A percentile compares a stretch with the other conserved stretches of the same genome.
These are phyloP conservation scores for Thelephora terrestris DNA, from an alignment of 1,284 basidiomycete genomes.

Conservation along the genomic window DNA sequence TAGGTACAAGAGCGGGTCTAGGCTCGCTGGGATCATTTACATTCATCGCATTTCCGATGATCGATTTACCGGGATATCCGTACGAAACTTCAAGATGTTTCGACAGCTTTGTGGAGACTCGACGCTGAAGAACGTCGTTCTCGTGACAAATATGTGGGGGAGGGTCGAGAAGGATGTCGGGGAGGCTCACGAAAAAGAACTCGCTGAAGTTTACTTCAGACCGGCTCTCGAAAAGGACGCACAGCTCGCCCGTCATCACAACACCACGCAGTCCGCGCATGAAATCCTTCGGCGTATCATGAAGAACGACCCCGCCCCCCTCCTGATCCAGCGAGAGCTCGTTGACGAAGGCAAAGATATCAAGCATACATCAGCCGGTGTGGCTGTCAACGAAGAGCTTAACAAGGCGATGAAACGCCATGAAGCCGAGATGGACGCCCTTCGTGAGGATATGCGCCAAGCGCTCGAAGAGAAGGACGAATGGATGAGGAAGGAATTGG, in stretches of 20 bases:
- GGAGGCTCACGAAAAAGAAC: conserved; percentile 6
- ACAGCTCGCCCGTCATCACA: conserved; percentile 5
- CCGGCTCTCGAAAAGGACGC: conserved; percentile 6
- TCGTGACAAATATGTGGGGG: neutral
- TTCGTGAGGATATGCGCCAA: neutral
- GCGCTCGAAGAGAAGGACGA: neutral
- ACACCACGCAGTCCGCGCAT: conserved; percentile 3
- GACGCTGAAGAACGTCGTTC: neutral
- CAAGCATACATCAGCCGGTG: conserved; percentile 6
- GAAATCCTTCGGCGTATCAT: conserved; percentile 1
- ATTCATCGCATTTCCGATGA: conserved; percentile 45
- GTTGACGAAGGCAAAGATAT: conserved; percentile 11
- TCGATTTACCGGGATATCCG: conserved; percentile 38
- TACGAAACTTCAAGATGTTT: conserved; percentile 34
- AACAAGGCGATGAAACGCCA: conserved; percentile 9
- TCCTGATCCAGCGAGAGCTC: conserved; percentile 14
- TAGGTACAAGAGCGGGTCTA: conserved; percentile 30
- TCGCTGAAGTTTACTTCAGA: conserved; percentile 6
- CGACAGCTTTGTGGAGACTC: neutral
- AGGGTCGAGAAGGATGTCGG: neutral
- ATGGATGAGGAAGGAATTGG: neutral
- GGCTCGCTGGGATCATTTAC: conserved; percentile 42
- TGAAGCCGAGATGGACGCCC: conserved; percentile 6
- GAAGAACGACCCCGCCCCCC: conserved; percentile 4
- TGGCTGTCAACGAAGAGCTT: conserved; percentile 6